Base-by-base conservation (phyloP, 257 asterid species). In the Solanum corneliomulleri region DNA sequence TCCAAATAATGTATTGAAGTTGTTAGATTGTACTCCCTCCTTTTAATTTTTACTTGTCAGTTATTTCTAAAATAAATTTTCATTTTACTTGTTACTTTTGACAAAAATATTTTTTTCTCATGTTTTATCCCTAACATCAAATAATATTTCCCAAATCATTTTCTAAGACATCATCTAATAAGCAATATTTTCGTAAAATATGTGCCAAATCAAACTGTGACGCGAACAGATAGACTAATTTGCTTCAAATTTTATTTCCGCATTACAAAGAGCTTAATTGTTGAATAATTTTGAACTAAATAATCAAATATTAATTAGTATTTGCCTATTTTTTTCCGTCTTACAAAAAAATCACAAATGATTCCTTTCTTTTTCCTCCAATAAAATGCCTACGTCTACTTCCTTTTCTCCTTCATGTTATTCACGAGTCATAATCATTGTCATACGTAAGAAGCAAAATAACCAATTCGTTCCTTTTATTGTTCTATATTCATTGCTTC, bases 401-500 rank as follows among this genome's bases (percentile, higher is more conserved):
- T 78, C 41, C 42, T 89, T 83, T 47, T 87, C 75, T 72, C 87
- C 72, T 69, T 21, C 23, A 81, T 6, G 85, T 49, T 81, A 49
- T 81, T 81, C 85, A 81, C 85, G 44, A 74, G 52, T 74, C 49
- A 72, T 72, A 35, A 14, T 44, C 39, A 42, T 20, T 25, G 66
- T 27, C 42, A 29, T 10, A 27, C 11, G 29, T 27, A 47, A 11
- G 68, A 47, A 80, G 68, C 69, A 80, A 80, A 47, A 47, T 16
- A 47, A 16, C 1, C 11, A 80, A 49, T 81, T 81, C 91, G 85
- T 89, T 62, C 31, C 88, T 76, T 75, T 21, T 39, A 21, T 33
- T 29, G 10, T 64, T 8, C 31, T 20, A 64, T 75, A 87, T 89
- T 68, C 71, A 86, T 90, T 90, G 88, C 25, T 68, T 81, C 44